Base-by-base conservation (phyloP, 1,284 basidiomycete species). In the Stygiomarasmius scandens region DNA sequence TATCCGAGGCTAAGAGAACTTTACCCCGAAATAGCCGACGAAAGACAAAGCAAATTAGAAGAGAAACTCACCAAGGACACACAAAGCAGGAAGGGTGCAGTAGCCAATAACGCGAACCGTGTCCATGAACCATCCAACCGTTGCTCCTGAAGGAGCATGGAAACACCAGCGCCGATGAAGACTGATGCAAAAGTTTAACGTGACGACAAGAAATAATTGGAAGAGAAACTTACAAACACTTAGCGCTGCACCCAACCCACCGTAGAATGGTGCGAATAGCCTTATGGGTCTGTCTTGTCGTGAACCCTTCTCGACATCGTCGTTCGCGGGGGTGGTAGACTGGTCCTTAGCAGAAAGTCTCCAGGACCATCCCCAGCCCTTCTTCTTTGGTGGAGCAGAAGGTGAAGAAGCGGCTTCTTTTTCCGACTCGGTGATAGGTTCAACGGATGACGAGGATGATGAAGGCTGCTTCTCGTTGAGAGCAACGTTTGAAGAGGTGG, bases 221-320 rank as follows among this genome's bases (percentile, higher is more conserved):
- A 36, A 25, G n/a, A 0, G 25, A 24, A 9, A 73, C 80, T 70
- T 68, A 87, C 91, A 90, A 54, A 83, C 67, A 19, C 80, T 83
- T 62, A 86, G 69, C 14, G 77, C 90, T 61, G 80, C 82, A 38
- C 87, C 88, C 9, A 93, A 67, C 19, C 93, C 93, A 49, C 83
- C 84, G 64, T 93, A 91, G 52, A 94, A 70, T 0, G 92, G 90
- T 4, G 90, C 91, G 62, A 90, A 87, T n/a, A 92, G 79, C 47
- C 86, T 81, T 51, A 85, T 81, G 0, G 88, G 87, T 8, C 90
- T 77, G 11, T 74, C 66, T 49, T 76, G 75, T 41, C 66, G 68
- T 55, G 67, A 70, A 19, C 77, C 80, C 64, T 85, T 86, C 71
- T 89, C 85, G 24, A 77, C 70, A 61, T 82, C 84, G 29, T 32